Evolutionary conservation across 2,329 filamentous ascomycete genomes (phyloP).

Genomic region (Nannizziopsis barbatae): DNA sequence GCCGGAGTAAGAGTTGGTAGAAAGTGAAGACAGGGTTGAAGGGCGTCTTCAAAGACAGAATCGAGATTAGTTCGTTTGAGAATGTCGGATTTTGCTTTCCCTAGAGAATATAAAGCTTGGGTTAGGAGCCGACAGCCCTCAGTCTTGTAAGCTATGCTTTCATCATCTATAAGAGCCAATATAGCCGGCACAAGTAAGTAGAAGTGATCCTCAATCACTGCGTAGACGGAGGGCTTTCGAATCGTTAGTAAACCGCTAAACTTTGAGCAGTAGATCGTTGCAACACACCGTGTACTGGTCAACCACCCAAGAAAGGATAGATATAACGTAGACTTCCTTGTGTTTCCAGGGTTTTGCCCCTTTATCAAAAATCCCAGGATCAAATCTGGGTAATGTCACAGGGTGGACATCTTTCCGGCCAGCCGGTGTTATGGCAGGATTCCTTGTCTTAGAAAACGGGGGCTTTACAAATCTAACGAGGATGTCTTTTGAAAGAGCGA

Average conservation of each 20-base stretch:
- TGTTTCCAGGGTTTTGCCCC: constrained; percentile 33
- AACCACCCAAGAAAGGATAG: constrained; percentile 29
- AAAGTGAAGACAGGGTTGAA: constrained; percentile 56
- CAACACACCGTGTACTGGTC: constrained; percentile 27
- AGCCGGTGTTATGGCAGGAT: constrained; percentile 32
- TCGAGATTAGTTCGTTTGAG: constrained; percentile 34
- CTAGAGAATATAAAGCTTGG: constrained; percentile 27
- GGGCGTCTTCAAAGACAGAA: constrained; percentile 37
- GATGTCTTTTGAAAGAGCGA: constrained; percentile 20
- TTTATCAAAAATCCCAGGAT: constrained; percentile 27
- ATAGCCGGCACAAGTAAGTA: constrained; percentile 36
- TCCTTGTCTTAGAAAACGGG: constrained; percentile 33
- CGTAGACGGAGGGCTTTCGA: constrained; percentile 20
- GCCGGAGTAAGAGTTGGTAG: constrained; percentile 68
- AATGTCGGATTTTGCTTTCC: constrained; percentile 29
- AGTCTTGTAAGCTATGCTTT: constrained; percentile 27
- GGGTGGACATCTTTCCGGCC: constrained; percentile 37
- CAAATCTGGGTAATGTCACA: constrained; percentile 28
- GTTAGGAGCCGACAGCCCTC: constrained; percentile 30
- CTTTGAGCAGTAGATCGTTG: neutral
- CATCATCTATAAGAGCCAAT: constrained; percentile 36
- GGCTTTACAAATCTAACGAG: constrained; percentile 29
- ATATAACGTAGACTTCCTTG: constrained; percentile 26
- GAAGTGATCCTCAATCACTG: constrained; percentile 33
- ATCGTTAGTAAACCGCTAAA: neutral